Conservation (phyloP, 441 rosid species). For the Bruguiera hainesii region DNA sequence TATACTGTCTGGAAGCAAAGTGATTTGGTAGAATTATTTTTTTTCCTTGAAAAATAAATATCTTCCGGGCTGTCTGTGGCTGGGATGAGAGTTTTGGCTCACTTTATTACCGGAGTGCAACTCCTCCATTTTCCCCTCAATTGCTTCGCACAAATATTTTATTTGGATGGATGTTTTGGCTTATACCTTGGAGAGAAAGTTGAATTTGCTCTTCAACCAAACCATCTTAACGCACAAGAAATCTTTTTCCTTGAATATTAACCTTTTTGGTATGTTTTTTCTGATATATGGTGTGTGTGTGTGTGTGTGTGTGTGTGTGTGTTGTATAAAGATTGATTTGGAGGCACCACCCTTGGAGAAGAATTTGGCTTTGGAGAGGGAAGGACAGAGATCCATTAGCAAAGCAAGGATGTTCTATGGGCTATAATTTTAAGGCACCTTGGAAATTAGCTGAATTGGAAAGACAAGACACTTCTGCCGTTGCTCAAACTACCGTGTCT, state of each 20-base stretch:
- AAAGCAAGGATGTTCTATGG: slow-evolving; percentile 26
- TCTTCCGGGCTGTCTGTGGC: slow-evolving; percentile 25
- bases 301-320: not conserved
- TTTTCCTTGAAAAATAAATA: slow-evolving; percentile 12
- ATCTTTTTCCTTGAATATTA: not conserved
- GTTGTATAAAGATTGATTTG: slow-evolving; percentile 6
- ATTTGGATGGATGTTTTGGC: slow-evolving; percentile 4
- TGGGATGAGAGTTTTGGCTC: slow-evolving; percentile 33
- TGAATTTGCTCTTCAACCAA: not conserved
- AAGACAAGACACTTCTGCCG: slow-evolving; percentile 15
- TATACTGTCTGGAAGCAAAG: not conserved
- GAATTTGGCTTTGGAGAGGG: slow-evolving; percentile 11
- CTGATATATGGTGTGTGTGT: slow-evolving; percentile 3
- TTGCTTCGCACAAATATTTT: slow-evolving; percentile 2
- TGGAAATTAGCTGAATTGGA: slow-evolving; percentile 22
- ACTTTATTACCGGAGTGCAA: slow-evolving; percentile 13
- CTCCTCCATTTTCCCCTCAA: not conserved
- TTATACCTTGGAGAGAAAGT: slow-evolving; percentile 1
- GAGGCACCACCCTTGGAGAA: slow-evolving; percentile 16
- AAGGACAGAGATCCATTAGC: slow-evolving; percentile 8
- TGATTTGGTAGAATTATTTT: slow-evolving; percentile 9
- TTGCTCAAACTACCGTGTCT: slow-evolving; percentile 23
- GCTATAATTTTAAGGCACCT: slow-evolving; percentile 24
- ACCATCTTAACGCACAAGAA: not conserved
- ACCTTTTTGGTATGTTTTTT: slow-evolving; percentile 12